phyloP scores from a whole-genome alignment of 768 basidiomycete species.

The Daedaleopsis nitida region DNA sequence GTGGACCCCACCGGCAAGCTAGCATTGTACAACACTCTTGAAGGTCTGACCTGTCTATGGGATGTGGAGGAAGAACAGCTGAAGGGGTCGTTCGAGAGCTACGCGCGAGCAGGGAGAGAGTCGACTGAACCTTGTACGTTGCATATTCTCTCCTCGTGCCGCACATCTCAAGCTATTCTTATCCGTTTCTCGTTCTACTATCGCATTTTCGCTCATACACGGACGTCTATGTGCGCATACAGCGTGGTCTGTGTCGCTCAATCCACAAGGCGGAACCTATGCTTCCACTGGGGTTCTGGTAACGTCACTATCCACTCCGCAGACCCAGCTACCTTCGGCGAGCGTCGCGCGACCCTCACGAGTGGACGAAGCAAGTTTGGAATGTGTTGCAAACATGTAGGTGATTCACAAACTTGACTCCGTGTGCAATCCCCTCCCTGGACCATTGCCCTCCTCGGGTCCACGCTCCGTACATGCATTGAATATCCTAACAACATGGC shows the following conservation, averaged over 20 bases:
- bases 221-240: not conserved
- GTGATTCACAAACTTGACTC: slow-evolving; percentile 29
- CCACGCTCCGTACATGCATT: not conserved
- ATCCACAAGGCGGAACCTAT: slow-evolving; percentile 73
- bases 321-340: slow-evolving; percentile 64
- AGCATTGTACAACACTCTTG: slow-evolving; percentile 80
- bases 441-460: not conserved
- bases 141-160: not conserved
- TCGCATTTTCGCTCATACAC: not conserved
- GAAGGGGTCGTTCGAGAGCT: slow-evolving; percentile 74
- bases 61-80: slow-evolving; percentile 65
- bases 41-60: slow-evolving; percentile 80
- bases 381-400: slow-evolving; percentile 70
- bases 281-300: slow-evolving; percentile 73
- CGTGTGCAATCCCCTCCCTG: slow-evolving; percentile 6
- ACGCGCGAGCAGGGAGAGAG: slow-evolving; percentile 48
- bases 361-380: slow-evolving; percentile 79
- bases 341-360: slow-evolving; percentile 55
- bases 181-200: not conserved
- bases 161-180: slow-evolving; percentile 2
- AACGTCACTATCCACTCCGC: slow-evolving; percentile 77
- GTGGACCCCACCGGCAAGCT: slow-evolving; percentile 62
- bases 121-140: slow-evolving; percentile 69
- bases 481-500: not conserved
- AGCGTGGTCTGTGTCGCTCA: slow-evolving; percentile 87